Base-by-base conservation (phyloP, 129 eudicot species). In the Ambrosia artemisiifolia region DNA sequence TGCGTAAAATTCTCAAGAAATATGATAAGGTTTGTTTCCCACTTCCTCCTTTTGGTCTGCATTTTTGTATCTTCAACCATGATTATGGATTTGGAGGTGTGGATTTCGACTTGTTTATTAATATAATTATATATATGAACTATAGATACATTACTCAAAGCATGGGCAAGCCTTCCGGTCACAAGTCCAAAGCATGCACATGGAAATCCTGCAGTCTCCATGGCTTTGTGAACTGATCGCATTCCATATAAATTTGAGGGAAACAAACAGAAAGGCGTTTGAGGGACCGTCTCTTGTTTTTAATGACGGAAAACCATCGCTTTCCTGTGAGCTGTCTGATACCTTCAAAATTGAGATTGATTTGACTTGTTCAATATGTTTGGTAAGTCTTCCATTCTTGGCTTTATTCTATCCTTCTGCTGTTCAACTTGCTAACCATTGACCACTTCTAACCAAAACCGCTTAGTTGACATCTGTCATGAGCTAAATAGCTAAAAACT, bases 141-240 rank as follows among this genome's bases (percentile, higher is more conserved):
- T 77, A 71, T 73, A 89, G 98, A 80, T 92, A 75, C 98, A 92
- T 69, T 82, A 85, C 71, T 93, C 92, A 17, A 93, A 85, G 66
- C 96, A 93, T 72, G 98, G 98, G 19, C 96, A 89, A 78, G 90
- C 86, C 42, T 93, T 93, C 75, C 90, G 87, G 77, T 89, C 96
- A 8, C 95, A 86, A 76, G 96, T 86, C 10, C 95, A 89, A 76
- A 86, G 87, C 59, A 87, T 83, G 98, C 92, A 87, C 77, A 67
- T 89, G 78, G 98, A 93, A 80, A 87, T 93, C 72, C 96, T 93
- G 8, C 96, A 89, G 67, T 93, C 98, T 42, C 98, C 98, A 42
- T 93, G 98, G 98, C 88, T 93, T 1, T 87, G 95, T 74, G 98
- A 93, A 77, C 92, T 93, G 12, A 85, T 93, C 78, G 98, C 96